Conservation (phyloP, 306 rosid species). For the Ziziphus jujuba region DNA sequence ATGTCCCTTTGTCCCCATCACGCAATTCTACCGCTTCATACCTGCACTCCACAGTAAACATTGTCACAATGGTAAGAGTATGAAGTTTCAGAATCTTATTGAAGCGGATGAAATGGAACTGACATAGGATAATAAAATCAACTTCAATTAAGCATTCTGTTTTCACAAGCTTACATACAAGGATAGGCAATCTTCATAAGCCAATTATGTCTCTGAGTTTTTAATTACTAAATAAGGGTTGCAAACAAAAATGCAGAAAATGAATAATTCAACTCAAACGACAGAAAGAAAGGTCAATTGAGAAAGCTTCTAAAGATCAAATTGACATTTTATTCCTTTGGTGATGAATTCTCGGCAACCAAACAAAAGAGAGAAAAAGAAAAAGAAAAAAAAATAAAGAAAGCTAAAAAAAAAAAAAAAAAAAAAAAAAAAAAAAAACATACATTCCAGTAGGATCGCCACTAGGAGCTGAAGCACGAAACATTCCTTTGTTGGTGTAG, state of each 20-base stretch:
- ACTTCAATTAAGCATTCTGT: background rate
- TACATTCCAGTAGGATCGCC: slow-evolving; percentile 78
- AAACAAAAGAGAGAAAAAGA: background rate
- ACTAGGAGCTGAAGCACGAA: slow-evolving; percentile 86
- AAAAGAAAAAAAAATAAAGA: background rate
- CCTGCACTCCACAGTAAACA: slow-evolving; percentile 42
- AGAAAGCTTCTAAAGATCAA: background rate
- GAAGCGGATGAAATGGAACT: background rate
- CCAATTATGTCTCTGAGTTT: background rate
- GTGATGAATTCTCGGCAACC: background rate
- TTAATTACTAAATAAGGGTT: background rate
- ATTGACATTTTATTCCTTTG: background rate
- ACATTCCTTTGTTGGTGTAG: slow-evolving; percentile 73
- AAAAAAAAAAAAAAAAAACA: background rate
- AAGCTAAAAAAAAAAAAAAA: background rate
- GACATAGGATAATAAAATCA: background rate
- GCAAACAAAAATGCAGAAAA: background rate
- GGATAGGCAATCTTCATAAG: slow-evolving; percentile 3
- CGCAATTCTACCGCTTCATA: slow-evolving; percentile 90
- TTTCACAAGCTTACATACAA: background rate
- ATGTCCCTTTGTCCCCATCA: slow-evolving; percentile 82
- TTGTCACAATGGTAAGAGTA: background rate
- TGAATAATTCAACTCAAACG: background rate
- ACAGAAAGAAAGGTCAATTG: background rate
- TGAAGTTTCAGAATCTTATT: background rate